Conservation (phyloP, 768 basidiomycete species). For the Boletus edulis region DNA sequence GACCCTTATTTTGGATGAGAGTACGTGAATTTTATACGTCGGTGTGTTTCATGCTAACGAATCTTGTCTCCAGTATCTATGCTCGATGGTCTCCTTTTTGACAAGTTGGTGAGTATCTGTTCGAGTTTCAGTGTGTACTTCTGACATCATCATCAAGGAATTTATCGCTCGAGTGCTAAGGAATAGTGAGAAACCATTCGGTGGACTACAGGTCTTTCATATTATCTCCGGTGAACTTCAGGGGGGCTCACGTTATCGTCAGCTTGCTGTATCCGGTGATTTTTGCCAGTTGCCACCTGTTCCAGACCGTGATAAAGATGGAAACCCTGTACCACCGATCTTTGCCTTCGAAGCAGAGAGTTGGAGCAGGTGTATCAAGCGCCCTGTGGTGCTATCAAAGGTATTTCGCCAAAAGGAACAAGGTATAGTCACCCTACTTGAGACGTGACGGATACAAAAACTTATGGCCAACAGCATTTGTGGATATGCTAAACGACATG, state of each 20-base stretch:
- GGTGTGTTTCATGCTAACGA: neutral
- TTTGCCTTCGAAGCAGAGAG: constrained; percentile 81
- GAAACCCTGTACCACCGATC: constrained; percentile 43
- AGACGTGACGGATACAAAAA: neutral
- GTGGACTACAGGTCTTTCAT: constrained; percentile 75
- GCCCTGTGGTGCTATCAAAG: constrained; percentile 54
- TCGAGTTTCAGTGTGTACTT: constrained; percentile 33
- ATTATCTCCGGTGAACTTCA: neutral
- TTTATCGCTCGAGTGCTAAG: constrained; percentile 60
- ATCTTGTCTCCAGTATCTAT: constrained; percentile 65
- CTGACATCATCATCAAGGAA: constrained; percentile 43
- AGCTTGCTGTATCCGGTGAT: constrained; percentile 85
- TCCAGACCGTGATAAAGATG: constrained; percentile 45
- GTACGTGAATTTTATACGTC: constrained; percentile 39
- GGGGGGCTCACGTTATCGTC: neutral
- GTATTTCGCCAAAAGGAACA: constrained; percentile 91
- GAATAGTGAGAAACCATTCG: constrained; percentile 59
- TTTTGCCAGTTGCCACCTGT: constrained; percentile 93
- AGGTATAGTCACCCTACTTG: constrained; percentile 33
- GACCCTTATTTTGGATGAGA: constrained; percentile 83
- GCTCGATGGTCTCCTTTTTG: constrained; percentile 79
- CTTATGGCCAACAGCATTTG: constrained; percentile 46
- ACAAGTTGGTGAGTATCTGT: constrained; percentile 60
- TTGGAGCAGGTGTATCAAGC: constrained; percentile 68
- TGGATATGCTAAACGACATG: constrained; percentile 87